Evolutionary conservation across 805 yeast species (phyloP).

Genomic region (Ogataea paradorogensis): DNA sequence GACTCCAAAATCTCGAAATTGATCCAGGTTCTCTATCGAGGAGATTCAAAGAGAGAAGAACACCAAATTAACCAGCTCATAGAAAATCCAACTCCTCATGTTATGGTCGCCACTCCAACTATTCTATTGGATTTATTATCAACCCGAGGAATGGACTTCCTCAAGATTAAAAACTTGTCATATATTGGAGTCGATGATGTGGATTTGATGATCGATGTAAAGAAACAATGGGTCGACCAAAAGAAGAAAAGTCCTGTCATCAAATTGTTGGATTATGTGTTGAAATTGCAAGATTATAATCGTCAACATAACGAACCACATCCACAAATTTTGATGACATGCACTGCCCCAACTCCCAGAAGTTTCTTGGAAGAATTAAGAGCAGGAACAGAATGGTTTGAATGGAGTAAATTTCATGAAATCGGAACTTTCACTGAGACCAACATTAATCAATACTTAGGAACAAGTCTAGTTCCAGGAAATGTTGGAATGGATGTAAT

Average conservation of each 20-base stretch:
- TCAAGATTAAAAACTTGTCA: conserved; percentile 27
- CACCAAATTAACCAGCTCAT: conserved; percentile 25
- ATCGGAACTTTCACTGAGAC: conserved; percentile 26
- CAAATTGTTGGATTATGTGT: conserved; percentile 30
- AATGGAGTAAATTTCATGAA: conserved; percentile 31
- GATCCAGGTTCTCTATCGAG: conserved; percentile 33
- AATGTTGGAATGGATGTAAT: conserved; percentile 25
- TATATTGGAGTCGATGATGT: conserved; percentile 35
- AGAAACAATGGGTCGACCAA: conserved; percentile 14
- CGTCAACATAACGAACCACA: conserved; percentile 32
- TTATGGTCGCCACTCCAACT: conserved; percentile 36
- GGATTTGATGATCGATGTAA: conserved; percentile 29
- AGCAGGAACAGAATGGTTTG: conserved; percentile 48
- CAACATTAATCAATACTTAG: conserved; percentile 16
- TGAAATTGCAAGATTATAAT: conserved; percentile 32
- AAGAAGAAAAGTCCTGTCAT: conserved; percentile 30
- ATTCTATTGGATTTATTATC: conserved; percentile 35
- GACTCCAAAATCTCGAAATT: conserved; percentile 5
- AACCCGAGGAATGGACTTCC: conserved; percentile 31
- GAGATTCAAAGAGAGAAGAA: conserved; percentile 23
- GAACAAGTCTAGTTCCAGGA: conserved; percentile 15
- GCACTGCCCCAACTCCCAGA: conserved; percentile 34
- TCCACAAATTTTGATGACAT: conserved; percentile 30
- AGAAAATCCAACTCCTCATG: conserved; percentile 28
- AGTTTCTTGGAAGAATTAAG: conserved; percentile 50